Conservation (phyloP, 768 basidiomycete species). For the Lactarius trivialis region DNA sequence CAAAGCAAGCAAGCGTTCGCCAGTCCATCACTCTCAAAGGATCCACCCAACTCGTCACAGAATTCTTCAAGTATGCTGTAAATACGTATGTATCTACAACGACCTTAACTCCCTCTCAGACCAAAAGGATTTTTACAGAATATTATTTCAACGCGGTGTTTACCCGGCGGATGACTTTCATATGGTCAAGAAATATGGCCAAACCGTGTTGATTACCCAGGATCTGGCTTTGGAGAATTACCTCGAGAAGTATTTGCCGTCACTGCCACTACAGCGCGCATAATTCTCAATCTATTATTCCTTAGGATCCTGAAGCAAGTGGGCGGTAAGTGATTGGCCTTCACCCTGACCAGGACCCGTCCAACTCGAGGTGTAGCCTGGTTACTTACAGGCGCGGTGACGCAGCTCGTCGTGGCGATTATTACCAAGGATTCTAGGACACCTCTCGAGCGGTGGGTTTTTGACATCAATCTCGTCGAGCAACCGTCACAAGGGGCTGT, state of each 20-base stretch:
- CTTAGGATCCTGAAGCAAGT: slow-evolving; percentile 87
- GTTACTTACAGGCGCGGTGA: slow-evolving; percentile 88
- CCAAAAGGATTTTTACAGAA: slow-evolving; percentile 40
- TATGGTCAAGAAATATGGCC: slow-evolving; percentile 99
- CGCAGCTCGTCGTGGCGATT: slow-evolving; percentile 91
- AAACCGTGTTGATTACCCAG: slow-evolving; percentile 90
- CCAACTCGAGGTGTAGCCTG: slow-evolving; percentile 54
- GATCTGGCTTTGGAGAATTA: slow-evolving; percentile 92
- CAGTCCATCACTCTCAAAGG: slow-evolving; percentile 94
- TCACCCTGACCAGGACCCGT: neutral
- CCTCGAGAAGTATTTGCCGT: slow-evolving; percentile 56
- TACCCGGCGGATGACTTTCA: slow-evolving; percentile 98
- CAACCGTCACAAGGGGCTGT: slow-evolving; percentile 42
- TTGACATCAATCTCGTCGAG: slow-evolving; percentile 84
- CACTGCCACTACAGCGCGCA: neutral
- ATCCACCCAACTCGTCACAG: slow-evolving; percentile 86
- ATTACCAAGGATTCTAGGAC: slow-evolving; percentile 90
- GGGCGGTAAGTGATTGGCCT: slow-evolving; percentile 54
- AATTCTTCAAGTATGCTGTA: slow-evolving; percentile 99
- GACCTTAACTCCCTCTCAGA: neutral
- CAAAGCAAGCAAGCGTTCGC: slow-evolving; percentile 43
- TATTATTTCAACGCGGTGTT: slow-evolving; percentile 93
- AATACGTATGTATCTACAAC: slow-evolving; percentile 64
- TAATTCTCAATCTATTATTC: slow-evolving; percentile 4
- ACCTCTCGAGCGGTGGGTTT: slow-evolving; percentile 96